A percentile compares a stretch with the other conserved stretches of the same genome.
These are phyloP conservation scores for Daldinia grandis DNA, from an alignment of 495 filamentous ascomycete species.

Conservation along the genomic window DNA sequence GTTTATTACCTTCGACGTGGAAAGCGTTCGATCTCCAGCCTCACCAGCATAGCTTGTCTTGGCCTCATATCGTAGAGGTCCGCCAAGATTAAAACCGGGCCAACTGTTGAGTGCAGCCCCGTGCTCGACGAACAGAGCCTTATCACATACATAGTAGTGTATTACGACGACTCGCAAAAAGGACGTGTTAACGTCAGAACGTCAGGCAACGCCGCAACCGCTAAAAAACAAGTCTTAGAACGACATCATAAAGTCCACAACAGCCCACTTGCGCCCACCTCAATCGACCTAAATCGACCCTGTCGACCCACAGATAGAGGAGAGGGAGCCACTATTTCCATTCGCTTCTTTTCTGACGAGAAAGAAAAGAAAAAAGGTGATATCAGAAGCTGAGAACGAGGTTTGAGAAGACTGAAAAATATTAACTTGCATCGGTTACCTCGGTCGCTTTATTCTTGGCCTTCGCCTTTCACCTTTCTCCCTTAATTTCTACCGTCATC, in stretches of 20 bases:
- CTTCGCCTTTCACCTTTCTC: not conserved
- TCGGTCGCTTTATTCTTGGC: slow-evolving; percentile 7
- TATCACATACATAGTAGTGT: no score
- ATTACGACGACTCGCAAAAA: slow-evolving; percentile 20
- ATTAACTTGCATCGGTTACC: slow-evolving; percentile 3
- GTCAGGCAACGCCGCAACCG: slow-evolving; percentile 33
- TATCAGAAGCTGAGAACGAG: slow-evolving; percentile 25
- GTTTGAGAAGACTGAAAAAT: slow-evolving; percentile 8
- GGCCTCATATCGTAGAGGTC: slow-evolving; percentile 28
- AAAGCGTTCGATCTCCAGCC: slow-evolving; percentile 6
- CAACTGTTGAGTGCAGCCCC: slow-evolving; percentile 37
- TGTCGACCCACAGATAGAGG: slow-evolving; percentile 34
- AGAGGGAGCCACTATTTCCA: slow-evolving; percentile 28
- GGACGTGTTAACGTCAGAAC: slow-evolving; percentile 28
- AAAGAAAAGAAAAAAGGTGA: slow-evolving; percentile 35
- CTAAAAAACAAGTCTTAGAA: slow-evolving; percentile 8
- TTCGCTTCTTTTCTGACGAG: slow-evolving; percentile 17
- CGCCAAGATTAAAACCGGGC: slow-evolving; percentile 29
- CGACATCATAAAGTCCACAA: slow-evolving; percentile 39
- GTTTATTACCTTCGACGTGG: slow-evolving; percentile 29
- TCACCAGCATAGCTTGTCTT: slow-evolving; percentile 29
- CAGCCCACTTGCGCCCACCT: slow-evolving; percentile 35
- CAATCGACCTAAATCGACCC: slow-evolving; percentile 27
- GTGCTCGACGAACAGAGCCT: slow-evolving; percentile 25
- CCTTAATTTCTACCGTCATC: not conserved